A percentile compares a stretch with the other conserved stretches of the same genome.
Evolutionary conservation across 352 stramenopile species (phyloP).

Genomic region (Phytopythium aichiense): DNA sequence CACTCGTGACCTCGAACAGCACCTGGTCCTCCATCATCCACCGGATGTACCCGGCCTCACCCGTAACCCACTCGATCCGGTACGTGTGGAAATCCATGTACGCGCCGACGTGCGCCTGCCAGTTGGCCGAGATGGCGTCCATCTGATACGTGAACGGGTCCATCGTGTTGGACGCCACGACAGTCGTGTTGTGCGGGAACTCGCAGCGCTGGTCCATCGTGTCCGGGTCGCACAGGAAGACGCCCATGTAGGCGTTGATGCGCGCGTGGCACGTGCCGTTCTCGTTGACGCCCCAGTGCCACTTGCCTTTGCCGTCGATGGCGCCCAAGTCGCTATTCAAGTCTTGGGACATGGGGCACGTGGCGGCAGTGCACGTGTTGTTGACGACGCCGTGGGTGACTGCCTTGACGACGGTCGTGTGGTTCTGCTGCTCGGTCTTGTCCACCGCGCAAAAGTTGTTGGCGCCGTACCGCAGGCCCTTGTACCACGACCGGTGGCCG

Average conservation of each 20-base stretch:
- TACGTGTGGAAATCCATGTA: slow-evolving; percentile 50
- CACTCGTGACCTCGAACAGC: slow-evolving; percentile 75
- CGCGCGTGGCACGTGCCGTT: slow-evolving; percentile 28
- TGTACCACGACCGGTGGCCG: slow-evolving; percentile 51
- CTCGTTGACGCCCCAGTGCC: slow-evolving; percentile 22
- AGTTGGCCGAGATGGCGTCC: slow-evolving; percentile 78
- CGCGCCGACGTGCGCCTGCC: slow-evolving; percentile 53
- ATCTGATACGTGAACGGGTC: slow-evolving; percentile 54
- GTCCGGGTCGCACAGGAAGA: slow-evolving; percentile 46
- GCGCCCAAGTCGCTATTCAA: slow-evolving; percentile 33
- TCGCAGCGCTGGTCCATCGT: slow-evolving; percentile 42
- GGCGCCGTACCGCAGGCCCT: slow-evolving; percentile 46
- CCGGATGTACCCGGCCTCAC: slow-evolving; percentile 30
- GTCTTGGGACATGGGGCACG: slow-evolving; percentile 37
- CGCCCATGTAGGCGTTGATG: slow-evolving; percentile 49
- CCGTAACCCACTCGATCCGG: slow-evolving; percentile 30
- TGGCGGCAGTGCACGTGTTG: slow-evolving; percentile 29
- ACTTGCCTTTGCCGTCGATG: slow-evolving; percentile 19
- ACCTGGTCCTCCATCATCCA: slow-evolving; percentile 70
- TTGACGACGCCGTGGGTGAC: slow-evolving; percentile 30
- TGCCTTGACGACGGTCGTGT: slow-evolving; percentile 19
- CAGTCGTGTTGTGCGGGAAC: slow-evolving; percentile 31
- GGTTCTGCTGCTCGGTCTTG: slow-evolving; percentile 21
- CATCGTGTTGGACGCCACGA: slow-evolving; percentile 50
- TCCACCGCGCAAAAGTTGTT: slow-evolving; percentile 34